phyloP scores from a whole-genome alignment of 2,329 filamentous ascomycete genomes.

The Pezizomycotina sp. region DNA sequence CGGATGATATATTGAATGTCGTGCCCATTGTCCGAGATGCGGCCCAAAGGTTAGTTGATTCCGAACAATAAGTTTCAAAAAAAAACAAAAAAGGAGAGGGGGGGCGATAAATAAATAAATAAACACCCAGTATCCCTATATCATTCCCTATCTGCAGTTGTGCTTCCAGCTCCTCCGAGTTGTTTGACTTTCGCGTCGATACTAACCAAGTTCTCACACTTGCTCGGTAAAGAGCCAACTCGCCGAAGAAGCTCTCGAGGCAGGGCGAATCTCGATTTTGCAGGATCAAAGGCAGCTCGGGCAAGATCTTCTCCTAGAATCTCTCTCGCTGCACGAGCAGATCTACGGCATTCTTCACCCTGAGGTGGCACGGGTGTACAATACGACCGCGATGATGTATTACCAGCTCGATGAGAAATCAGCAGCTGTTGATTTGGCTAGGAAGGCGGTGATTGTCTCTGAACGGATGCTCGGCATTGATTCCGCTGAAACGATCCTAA shows the following conservation, averaged over 20 bases:
- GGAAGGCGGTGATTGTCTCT: slow-evolving; percentile 89
- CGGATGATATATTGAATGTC: slow-evolving; percentile 79
- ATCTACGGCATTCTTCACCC: slow-evolving; percentile 96
- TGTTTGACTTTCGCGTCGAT: no score
- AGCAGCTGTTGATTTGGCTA: slow-evolving; percentile 81
- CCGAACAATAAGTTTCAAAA: not conserved
- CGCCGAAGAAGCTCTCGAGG: slow-evolving; percentile 89
- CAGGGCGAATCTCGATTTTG: slow-evolving; percentile 85
- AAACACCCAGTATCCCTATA: no score
- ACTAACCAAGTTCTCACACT: not conserved
- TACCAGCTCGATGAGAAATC: slow-evolving; percentile 97
- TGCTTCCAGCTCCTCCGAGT: no score
- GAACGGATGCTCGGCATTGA: slow-evolving; percentile 90
- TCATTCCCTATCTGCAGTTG: no score
- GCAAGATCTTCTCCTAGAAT: slow-evolving; percentile 90
- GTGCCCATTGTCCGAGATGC: slow-evolving; percentile 95
- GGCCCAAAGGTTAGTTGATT: slow-evolving; percentile 43
- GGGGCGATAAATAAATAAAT: no score
- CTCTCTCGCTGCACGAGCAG: slow-evolving; percentile 87
- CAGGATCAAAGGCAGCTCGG: slow-evolving; percentile 92
- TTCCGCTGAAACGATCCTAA: slow-evolving; percentile 80
- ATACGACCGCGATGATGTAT: slow-evolving; percentile 86
- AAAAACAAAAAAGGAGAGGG: slow-evolving; percentile 8
- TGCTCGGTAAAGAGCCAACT: slow-evolving; percentile 47
- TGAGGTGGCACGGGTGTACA: slow-evolving; percentile 89